Evolutionary conservation across 441 rosid species (phyloP).

Genomic region (Adansonia gregorii): DNA sequence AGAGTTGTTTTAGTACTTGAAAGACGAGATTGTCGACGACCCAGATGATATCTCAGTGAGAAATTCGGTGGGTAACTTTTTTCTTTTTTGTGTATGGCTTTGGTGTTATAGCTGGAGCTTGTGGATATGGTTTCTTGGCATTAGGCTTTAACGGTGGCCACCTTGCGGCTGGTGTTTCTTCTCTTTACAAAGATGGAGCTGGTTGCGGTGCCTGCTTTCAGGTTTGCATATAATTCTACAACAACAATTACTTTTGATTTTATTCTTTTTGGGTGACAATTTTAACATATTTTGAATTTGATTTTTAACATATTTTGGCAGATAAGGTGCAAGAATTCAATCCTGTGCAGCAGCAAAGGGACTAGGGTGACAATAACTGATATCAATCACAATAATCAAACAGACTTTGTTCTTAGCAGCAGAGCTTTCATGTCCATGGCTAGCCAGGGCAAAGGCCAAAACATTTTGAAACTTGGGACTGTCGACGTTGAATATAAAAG

Average conservation of each 20-base stretch:
- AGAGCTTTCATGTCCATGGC: constrained; percentile 84
- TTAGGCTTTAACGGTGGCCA: constrained; percentile 57
- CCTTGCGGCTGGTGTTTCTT: constrained; percentile 68
- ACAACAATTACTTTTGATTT: too few relatives aligned
- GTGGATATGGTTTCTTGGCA: constrained; percentile 81
- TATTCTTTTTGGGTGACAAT: too few relatives aligned
- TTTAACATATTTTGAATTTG: too few relatives aligned
- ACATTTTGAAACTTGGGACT: constrained; percentile 59
- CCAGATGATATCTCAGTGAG: constrained; percentile 32
- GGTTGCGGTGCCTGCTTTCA: constrained; percentile 93
- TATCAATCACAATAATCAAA: constrained; percentile 58
- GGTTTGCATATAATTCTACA: constrained; percentile 36
- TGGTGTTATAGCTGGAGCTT: constrained; percentile 73
- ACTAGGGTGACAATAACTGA: constrained; percentile 69
- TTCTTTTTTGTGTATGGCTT: constrained; percentile 24
- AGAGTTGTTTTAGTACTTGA: constrained; percentile 3
- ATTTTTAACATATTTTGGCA: too few relatives aligned
- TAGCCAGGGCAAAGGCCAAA: constrained; percentile 46
- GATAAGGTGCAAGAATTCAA: constrained; percentile 72
- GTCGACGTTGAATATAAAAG: constrained; percentile 75
- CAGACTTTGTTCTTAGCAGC: constrained; percentile 80
- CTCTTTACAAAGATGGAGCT: constrained; percentile 77
- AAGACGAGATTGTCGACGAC: constrained; percentile 17
- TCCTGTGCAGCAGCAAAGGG: constrained; percentile 62
- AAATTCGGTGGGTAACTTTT: constrained; percentile 34